Conservation (phyloP, 148 eudicot genomes). For the Dianthus caryophyllus region DNA sequence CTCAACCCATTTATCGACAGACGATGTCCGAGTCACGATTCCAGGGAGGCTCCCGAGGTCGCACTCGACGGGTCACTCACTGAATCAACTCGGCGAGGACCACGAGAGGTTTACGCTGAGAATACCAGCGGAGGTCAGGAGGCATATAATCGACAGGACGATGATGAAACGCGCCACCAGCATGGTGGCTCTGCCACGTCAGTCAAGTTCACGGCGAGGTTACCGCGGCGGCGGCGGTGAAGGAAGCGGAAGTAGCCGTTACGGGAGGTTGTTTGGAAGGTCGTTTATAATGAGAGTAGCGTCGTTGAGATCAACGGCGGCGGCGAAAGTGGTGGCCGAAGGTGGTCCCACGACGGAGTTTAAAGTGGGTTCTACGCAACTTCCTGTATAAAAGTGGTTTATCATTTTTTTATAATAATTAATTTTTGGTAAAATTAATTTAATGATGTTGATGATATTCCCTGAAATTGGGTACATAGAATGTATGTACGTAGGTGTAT, state of each 20-base stretch:
- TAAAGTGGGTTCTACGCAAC: background rate
- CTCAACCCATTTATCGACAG: background rate
- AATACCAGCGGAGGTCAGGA: constrained; percentile 38
- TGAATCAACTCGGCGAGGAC: constrained; percentile 26
- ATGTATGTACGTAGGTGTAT: background rate
- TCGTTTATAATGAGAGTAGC: constrained; percentile 10
- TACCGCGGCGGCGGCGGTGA: constrained; percentile 27
- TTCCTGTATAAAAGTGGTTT: constrained; percentile 14
- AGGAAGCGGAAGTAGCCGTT: constrained; percentile 25
- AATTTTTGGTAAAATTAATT: no score
- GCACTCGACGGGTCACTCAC: constrained; percentile 51
- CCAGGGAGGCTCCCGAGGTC: constrained; percentile 12
- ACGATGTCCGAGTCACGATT: constrained; percentile 15
- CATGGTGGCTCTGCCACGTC: constrained; percentile 26
- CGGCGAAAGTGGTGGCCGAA: background rate
- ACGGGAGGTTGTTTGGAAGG: constrained; percentile 16
- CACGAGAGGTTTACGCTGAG: constrained; percentile 40
- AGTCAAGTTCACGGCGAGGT: constrained; percentile 26
- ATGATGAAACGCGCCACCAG: constrained; percentile 35
- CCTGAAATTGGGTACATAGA: background rate
- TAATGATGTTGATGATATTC: background rate
- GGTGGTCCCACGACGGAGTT: background rate
- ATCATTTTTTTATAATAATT: background rate
- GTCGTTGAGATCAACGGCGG: constrained; percentile 7
- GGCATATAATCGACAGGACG: constrained; percentile 23